These are phyloP conservation scores for Kwoniella dejecticola DNA, from an alignment of 768 basidiomycete genomes.

Conservation along the genomic window DNA sequence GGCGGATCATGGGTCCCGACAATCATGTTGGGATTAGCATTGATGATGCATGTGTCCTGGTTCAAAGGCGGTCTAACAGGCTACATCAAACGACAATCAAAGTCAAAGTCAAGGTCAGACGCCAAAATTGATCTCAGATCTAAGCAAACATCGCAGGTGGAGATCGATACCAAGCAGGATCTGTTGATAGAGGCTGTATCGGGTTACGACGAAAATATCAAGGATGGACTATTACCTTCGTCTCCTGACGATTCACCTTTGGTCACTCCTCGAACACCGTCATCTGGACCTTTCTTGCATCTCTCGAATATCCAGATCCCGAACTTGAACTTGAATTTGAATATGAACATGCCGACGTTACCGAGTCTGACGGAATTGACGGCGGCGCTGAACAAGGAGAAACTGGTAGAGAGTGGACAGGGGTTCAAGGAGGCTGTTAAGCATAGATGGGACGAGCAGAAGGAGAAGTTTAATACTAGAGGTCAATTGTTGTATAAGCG, in stretches of 20 bases:
- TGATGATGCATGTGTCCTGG: slow-evolving; percentile 64
- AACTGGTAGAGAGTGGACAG: slow-evolving; percentile 3
- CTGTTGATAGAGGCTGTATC: neutral
- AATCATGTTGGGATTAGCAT: slow-evolving; percentile 57
- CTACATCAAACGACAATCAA: slow-evolving; percentile 55
- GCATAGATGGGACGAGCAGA: slow-evolving; percentile 42
- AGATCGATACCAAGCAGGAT: neutral
- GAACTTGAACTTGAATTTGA: slow-evolving; percentile 12
- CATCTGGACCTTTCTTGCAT: slow-evolving; percentile 13
- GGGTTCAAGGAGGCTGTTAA: slow-evolving; percentile 49
- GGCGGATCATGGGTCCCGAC: slow-evolving; percentile 57
- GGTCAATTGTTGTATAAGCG: neutral
- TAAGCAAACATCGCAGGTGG: neutral
- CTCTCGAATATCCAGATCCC: slow-evolving; percentile 11
- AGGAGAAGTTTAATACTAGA: slow-evolving; percentile 24
- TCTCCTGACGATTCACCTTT: slow-evolving; percentile 45
- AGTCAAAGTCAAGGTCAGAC: neutral
- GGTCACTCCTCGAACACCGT: slow-evolving; percentile 44
- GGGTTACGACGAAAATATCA: neutral
- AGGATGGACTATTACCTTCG: neutral
- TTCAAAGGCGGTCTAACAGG: slow-evolving; percentile 62
- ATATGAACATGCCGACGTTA: slow-evolving; percentile 1
- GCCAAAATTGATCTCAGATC: slow-evolving; percentile 2
- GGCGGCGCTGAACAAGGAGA: neutral
- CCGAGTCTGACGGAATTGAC: neutral